Evolutionary conservation across 805 yeast genomes (phyloP), one percentile per base, ranked within the genome.

Genomic region (Zygosaccharomyces kombuchaensis): DNA sequence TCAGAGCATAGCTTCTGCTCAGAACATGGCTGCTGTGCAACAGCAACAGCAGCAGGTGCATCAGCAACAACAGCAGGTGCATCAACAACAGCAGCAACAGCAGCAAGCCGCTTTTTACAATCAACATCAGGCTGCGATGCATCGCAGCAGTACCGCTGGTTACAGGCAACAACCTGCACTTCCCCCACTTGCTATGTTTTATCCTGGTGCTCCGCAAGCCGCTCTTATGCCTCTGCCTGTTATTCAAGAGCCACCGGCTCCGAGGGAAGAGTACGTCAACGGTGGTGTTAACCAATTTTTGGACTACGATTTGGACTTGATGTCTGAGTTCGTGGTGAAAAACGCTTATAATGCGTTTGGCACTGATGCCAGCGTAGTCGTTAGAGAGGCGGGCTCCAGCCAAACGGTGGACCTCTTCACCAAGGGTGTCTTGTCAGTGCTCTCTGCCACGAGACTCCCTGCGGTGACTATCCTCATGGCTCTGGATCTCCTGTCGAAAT

Each of bases 401-500:
- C 49, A 53, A 34, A 44, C 55, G 12, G 41, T 58, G 45, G 56
- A 64, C 37, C 46, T 76, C 34, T 83, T 86, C 64, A 78, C 75
- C 55, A 70, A 71, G 48, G 80, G 80, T 52, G 70, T 87, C 14
- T 73, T 75, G 45, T 77, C 83, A 34, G 90, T 91, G 2, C 71
- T 91, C 49, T 75, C 82, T 46, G 95, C 96, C 9, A 93, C 97
- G 3, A 79, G 98, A 54, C 72, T 91, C 55, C 95, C 97, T 25
- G 77, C 82, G 53, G 77, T 88, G 2, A 85, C 98, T 13, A 75
- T 93, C 34, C 72, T 89, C 27, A 73, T 90, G 58, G 82, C 96
- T 14, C 71, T 89, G 58, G 87, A 87, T 55, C 88, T 86, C 60
- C 70, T 90, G 58, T 78, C 85, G 56, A 84, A 84, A 59, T 73